phyloP scores from a whole-genome alignment of 768 basidiomycete genomes.

The Rhizopogon rudus region DNA sequence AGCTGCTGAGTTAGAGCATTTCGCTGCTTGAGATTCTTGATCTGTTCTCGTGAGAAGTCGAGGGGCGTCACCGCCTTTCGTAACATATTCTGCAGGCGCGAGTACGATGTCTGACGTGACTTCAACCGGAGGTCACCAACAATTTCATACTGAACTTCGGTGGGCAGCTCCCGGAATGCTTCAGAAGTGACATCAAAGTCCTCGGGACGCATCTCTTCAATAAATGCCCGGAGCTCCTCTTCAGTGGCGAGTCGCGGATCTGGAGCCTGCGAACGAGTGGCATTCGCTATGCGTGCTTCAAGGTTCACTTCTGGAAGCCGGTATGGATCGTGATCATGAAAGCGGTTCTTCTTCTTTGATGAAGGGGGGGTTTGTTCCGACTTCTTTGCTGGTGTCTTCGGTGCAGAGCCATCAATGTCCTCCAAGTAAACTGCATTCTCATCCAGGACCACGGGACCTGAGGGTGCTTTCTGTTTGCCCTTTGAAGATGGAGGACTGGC shows the following conservation, averaged over 20 bases:
- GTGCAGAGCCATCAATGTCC: constrained; percentile 58
- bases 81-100: constrained; percentile 89
- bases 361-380: constrained; percentile 34
- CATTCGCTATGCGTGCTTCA: constrained; percentile 56
- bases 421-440: constrained; percentile 85
- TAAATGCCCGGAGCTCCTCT: constrained; percentile 88
- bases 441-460: constrained; percentile 49
- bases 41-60: constrained; percentile 97
- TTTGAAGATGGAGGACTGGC: constrained; percentile 25
- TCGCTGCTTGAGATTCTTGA: constrained; percentile 81
- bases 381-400: constrained; percentile 44
- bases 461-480: constrained; percentile 42
- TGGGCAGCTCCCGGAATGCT: constrained; percentile 88
- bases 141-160: constrained; percentile 97
- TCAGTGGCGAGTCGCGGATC: constrained; percentile 96
- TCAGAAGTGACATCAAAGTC: constrained; percentile 91
- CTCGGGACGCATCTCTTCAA: constrained; percentile 93
- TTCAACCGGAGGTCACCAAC: constrained; percentile 93
- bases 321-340: constrained; percentile 87
- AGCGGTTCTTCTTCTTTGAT: constrained; percentile 56
- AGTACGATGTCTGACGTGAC: constrained; percentile 91
- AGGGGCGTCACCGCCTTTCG: constrained; percentile 71
- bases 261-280: constrained; percentile 54
- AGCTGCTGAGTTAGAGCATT: constrained; percentile 93
- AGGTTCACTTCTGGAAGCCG: constrained; percentile 81